Evolutionary conservation across 495 filamentous ascomycete species (phyloP), one percentile per base, ranked within the genome.

Genomic region (Barbatosphaeria neglecta): DNA sequence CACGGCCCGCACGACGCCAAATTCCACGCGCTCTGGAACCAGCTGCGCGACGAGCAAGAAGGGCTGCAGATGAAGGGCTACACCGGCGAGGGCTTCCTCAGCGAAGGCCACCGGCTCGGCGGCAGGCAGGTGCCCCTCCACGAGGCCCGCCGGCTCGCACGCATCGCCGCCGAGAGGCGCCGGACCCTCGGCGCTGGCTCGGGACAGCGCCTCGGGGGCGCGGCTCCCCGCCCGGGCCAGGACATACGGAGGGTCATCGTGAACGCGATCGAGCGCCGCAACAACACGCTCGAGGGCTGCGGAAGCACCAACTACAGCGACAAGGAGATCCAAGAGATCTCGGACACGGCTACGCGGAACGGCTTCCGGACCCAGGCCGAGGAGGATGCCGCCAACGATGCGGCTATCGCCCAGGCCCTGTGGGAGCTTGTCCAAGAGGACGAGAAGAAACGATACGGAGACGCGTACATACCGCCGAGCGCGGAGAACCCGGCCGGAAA

Each of bases 381-480:
- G 54, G 86, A 92, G 54, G 89, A 95, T 44, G 83, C 88, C 52
- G 90, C 87, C 1, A 90, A 95, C 50, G 87, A 96, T 39, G 73
- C 75, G 17, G 90, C 90, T n/a, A 95, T 95, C 52, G 74, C 87
- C 47, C 78, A 88, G 52, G 90, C 88, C 0, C 75, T 90, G 22
- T 87, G 85, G 65, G 90, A 97, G 45, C 65, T 97, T 9, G 83
- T 93, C 23, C 82, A 90, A 54, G 76, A 89, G 51, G 90, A 96
- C 52, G 76, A 83, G 45, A 77, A 75, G 58, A 49, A 44, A 2
- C 83, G 78, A 57, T 78, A 85, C 48, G 83, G 83, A 4, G 63
- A 70, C 18, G 69, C 68, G 0, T 88, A 87, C 53, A 66, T 86
- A 4, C 75, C 76, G 1, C 77, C 82, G 0, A 83, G 75, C 47